Conservation (phyloP, 192 early-diverging fungal genomes). For the Kickxella alabastrina region DNA sequence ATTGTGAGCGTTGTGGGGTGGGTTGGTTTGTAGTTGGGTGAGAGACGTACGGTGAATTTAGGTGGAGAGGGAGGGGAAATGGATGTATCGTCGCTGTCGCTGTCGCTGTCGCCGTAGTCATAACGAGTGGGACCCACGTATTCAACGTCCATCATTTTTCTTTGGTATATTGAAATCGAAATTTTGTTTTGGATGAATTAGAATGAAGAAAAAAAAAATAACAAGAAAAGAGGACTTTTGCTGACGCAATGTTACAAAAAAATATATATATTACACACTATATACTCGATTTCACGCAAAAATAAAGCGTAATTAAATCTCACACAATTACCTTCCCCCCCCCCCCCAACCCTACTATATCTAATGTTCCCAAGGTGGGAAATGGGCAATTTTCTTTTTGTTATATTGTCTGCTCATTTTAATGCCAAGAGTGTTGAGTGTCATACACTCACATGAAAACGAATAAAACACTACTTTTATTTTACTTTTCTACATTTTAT, state of each 20-base stretch:
- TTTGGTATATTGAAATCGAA: not conserved
- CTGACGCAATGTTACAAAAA: not conserved
- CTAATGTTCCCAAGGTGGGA: too few relatives aligned
- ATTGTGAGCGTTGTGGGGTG: constrained; percentile 20
- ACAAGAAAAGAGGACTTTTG: not conserved
- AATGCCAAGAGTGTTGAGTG: too few relatives aligned
- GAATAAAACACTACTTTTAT: not conserved
- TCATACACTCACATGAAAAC: not conserved
- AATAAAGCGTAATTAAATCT: constrained; percentile 2
- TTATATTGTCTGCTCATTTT: too few relatives aligned
- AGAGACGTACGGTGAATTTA: constrained; percentile 24
- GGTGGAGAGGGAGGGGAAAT: not conserved
- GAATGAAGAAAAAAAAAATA: not conserved
- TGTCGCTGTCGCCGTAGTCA: constrained; percentile 40
- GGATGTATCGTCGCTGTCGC: constrained; percentile 25
- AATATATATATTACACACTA: too few relatives aligned
- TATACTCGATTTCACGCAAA: too few relatives aligned
- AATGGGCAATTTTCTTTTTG: too few relatives aligned
- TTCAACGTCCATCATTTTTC: constrained; percentile 30
- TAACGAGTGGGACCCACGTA: constrained; percentile 38
- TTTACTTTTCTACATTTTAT: constrained; percentile 3
- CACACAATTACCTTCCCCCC: too few relatives aligned
- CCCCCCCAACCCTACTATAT: too few relatives aligned
- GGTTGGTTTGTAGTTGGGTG: not conserved
- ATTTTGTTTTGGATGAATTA: too few relatives aligned